A percentile compares a stretch with the other conserved stretches of the same genome.
These are phyloP conservation scores for Saccharomyces hybrid DNA, from an alignment of 1,139 yeast genomes.

Conservation along the genomic window DNA sequence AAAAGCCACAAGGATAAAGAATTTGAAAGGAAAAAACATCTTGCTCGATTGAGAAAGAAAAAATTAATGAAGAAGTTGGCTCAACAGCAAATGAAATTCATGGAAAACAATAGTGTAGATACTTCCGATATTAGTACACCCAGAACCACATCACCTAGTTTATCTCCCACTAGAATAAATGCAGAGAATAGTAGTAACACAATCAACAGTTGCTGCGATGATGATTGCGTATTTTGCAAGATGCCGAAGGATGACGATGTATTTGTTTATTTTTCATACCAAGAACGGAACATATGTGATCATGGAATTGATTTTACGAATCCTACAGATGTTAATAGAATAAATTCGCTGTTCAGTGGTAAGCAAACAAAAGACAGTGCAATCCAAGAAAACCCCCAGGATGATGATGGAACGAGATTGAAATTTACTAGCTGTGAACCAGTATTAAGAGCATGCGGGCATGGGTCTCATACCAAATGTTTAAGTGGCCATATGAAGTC, in stretches of 20 bases:
- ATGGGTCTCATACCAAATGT: constrained; percentile 85
- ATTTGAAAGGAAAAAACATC: constrained; percentile 52
- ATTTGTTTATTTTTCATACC: constrained; percentile 41
- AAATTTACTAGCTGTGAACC: constrained; percentile 24
- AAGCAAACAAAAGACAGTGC: neutral
- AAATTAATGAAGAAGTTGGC: constrained; percentile 72
- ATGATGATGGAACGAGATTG: neutral
- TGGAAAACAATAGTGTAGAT: constrained; percentile 43
- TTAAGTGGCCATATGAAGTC: constrained; percentile 55
- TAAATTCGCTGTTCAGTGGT: neutral
- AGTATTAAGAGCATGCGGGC: constrained; percentile 82
- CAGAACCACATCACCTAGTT: constrained; percentile 33
- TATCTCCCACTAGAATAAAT: constrained; percentile 11
- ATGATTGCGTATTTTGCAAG: constrained; percentile 82
- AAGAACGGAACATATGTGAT: constrained; percentile 26
- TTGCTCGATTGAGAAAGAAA: constrained; percentile 67
- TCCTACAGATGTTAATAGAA: neutral
- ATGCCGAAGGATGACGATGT: constrained; percentile 69
- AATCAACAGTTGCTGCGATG: constrained; percentile 50
- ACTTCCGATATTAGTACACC: constrained; percentile 28
- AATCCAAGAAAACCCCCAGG: neutral
- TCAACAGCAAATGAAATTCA: constrained; percentile 67
- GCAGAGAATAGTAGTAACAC: constrained; percentile 43
- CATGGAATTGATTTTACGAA: constrained; percentile 13
- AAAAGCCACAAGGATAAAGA: constrained; percentile 33